Evolutionary conservation across 2,329 filamentous ascomycete species (phyloP).

Genomic region (Colletotrichum sp.): DNA sequence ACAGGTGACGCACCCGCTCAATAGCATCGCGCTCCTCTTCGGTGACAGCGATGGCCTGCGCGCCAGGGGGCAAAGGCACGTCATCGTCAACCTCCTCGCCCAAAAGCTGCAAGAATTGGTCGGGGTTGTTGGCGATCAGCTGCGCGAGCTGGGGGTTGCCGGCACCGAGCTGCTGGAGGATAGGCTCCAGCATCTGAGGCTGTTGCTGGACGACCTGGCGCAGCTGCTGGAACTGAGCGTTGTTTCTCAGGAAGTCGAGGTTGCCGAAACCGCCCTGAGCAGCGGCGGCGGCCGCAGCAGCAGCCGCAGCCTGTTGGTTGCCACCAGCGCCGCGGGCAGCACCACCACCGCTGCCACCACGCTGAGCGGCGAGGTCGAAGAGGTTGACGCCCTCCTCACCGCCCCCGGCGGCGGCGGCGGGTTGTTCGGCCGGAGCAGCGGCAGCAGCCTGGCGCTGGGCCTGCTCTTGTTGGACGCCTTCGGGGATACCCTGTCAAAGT

Average conservation of each 20-base stretch:
- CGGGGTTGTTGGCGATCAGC: conserved; percentile 88
- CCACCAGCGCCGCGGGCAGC: conserved; percentile 46
- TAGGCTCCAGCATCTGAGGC: conserved; percentile 97
- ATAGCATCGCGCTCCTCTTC: conserved; percentile 97
- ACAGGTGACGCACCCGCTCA: conserved; percentile 72
- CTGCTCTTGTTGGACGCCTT: conserved; percentile 77
- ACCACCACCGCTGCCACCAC: conserved; percentile 48
- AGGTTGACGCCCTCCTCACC: conserved; percentile 80
- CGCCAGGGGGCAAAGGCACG: conserved; percentile 82
- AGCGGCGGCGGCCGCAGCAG: conserved; percentile 54
- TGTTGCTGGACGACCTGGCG: conserved; percentile 97
- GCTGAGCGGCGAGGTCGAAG: conserved; percentile 88
- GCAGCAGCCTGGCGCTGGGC: conserved; percentile 51
- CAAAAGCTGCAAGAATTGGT: conserved; percentile 89
- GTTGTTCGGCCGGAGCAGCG: conserved; percentile 44
- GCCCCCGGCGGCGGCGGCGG: conserved; percentile 50
- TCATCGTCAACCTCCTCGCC: conserved; percentile 89
- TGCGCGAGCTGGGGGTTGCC: conserved; percentile 95
- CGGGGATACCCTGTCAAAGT: conserved; percentile 79
- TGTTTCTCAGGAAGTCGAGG: conserved; percentile 92
- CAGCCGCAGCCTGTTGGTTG: conserved; percentile 42
- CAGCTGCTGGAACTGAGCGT: conserved; percentile 97
- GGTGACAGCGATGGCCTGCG: conserved; percentile 88
- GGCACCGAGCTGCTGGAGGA: conserved; percentile 92
- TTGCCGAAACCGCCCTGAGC: conserved; percentile 70